Evolutionary conservation across 805 yeast genomes (phyloP).

Genomic region (Lipomyces lipofer): DNA sequence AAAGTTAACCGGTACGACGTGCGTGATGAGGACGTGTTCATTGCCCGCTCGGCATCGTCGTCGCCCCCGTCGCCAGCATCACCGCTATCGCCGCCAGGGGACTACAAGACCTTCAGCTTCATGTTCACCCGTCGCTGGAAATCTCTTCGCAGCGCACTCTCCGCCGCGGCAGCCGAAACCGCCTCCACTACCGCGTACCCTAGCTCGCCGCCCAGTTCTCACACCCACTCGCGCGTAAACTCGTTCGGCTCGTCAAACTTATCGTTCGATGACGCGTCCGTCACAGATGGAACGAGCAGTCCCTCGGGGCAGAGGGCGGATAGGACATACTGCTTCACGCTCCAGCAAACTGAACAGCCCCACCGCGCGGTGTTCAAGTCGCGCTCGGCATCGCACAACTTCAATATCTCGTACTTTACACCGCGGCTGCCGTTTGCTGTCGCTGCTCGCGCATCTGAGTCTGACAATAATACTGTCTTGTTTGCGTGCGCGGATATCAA

Average conservation of each 20-base stretch:
- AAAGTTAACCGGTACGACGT: slow-evolving; percentile 24
- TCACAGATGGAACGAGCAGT: not conserved
- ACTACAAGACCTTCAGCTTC: slow-evolving; percentile 5
- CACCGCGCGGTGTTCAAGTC: not conserved
- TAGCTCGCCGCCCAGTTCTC: not conserved
- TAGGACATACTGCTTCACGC: slow-evolving; percentile 20
- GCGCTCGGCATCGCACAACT: not conserved
- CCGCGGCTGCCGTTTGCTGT: slow-evolving; percentile 20
- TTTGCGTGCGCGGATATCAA: slow-evolving; percentile 28
- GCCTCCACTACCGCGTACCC: not conserved
- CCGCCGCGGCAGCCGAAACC: not conserved
- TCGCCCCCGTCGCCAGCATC: not conserved
- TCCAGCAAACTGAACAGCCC: slow-evolving; percentile 19
- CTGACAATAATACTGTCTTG: not conserved
- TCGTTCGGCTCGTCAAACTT: not conserved
- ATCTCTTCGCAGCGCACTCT: not conserved
- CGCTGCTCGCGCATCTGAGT: not conserved
- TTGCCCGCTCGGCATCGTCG: slow-evolving; percentile 8
- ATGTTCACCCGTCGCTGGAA: slow-evolving; percentile 10
- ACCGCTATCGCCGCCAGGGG: not conserved
- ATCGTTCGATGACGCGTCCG: not conserved
- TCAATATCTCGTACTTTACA: slow-evolving; percentile 9
- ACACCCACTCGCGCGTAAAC: not conserved
- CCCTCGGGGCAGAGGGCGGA: slow-evolving; percentile 2
- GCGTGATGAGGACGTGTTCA: slow-evolving; percentile 29